These are phyloP conservation scores for Physaria fendleri DNA, from an alignment of 345 rosid genomes.

Conservation along the genomic window DNA sequence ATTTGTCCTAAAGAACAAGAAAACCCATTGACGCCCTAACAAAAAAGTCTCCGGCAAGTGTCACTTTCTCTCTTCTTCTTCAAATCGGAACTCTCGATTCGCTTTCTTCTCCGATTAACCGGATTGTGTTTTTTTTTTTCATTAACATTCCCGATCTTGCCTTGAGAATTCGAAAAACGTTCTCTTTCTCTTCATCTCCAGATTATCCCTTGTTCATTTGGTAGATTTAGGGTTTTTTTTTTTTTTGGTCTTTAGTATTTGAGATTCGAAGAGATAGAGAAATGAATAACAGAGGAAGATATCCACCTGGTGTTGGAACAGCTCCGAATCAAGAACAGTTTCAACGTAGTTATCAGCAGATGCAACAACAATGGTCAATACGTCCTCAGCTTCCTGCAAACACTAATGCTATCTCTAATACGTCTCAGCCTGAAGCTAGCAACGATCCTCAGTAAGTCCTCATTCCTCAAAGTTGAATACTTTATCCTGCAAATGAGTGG, in stretches of 20 bases:
- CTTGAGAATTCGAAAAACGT: constrained; percentile 1
- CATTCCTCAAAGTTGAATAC: not conserved
- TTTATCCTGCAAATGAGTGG: not conserved
- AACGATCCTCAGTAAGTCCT: constrained; percentile 63
- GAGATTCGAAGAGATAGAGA: constrained; percentile 25
- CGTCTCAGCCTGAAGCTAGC: constrained; percentile 70
- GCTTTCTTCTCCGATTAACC: constrained; percentile 11
- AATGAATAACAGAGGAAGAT: constrained; percentile 78
- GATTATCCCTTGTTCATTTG: not conserved
- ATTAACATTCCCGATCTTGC: constrained; percentile 25
- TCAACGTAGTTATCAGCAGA: constrained; percentile 43
- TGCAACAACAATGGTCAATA: constrained; percentile 58
- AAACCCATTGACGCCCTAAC: too few relatives aligned
- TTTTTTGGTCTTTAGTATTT: not conserved
- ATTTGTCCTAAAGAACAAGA: too few relatives aligned
- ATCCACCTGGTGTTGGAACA: constrained; percentile 63
- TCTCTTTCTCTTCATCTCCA: not conserved
- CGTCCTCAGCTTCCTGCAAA: constrained; percentile 44
- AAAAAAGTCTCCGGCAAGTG: too few relatives aligned
- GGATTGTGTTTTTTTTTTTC: constrained; percentile 15
- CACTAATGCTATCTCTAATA: constrained; percentile 40
- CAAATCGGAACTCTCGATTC: constrained; percentile 16
- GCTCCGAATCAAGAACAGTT: constrained; percentile 51
- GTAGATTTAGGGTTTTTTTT: constrained; percentile 33
- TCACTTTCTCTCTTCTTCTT: not conserved